These are phyloP conservation scores for Tylopilus orsonianus DNA, from an alignment of 1,284 basidiomycete species.

Conservation along the genomic window DNA sequence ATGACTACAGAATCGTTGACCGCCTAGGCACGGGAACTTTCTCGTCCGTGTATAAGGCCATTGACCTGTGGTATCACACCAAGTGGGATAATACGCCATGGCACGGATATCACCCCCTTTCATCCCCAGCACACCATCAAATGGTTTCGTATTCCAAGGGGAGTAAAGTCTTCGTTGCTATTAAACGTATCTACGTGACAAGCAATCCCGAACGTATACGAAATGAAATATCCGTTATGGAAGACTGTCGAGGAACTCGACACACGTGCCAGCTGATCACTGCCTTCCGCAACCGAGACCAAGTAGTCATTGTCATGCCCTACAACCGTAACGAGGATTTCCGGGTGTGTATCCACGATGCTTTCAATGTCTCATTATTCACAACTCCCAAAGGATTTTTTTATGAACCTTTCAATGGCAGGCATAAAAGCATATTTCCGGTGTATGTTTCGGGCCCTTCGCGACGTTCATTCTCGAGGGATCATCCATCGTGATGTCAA, in stretches of 20 bases:
- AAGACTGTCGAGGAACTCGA: slow-evolving; percentile 77
- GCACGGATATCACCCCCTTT: slow-evolving; percentile 63
- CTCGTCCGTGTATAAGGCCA: slow-evolving; percentile 97
- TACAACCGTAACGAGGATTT: slow-evolving; percentile 94
- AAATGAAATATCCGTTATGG: slow-evolving; percentile 95
- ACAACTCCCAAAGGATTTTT: slow-evolving; percentile 63
- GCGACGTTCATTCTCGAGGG: slow-evolving; percentile 84
- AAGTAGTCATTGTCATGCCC: slow-evolving; percentile 94
- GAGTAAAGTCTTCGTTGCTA: slow-evolving; percentile 78
- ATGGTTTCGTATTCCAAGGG: slow-evolving; percentile 41
- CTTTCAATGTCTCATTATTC: background rate
- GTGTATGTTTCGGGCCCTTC: slow-evolving; percentile 87
- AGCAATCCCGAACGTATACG: slow-evolving; percentile 90
- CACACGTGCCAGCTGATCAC: slow-evolving; percentile 93
- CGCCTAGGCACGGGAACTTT: slow-evolving; percentile 97
- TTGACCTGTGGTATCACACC: slow-evolving; percentile 75
- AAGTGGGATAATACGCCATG: slow-evolving; percentile 85
- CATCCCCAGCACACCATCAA: slow-evolving; percentile 63
- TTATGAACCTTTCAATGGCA: slow-evolving; percentile 64
- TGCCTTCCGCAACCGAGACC: slow-evolving; percentile 89
- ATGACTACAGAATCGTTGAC: slow-evolving; percentile 85
- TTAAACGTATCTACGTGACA: slow-evolving; percentile 98
- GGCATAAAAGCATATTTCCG: slow-evolving; percentile 88
- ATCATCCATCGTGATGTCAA: slow-evolving; percentile 99
- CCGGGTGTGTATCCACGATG: slow-evolving; percentile 55